Evolutionary conservation across 306 rosid genomes (phyloP), one percentile per base, ranked within the genome.

Genomic region (cucumber (Cucumis sativus)): DNA sequence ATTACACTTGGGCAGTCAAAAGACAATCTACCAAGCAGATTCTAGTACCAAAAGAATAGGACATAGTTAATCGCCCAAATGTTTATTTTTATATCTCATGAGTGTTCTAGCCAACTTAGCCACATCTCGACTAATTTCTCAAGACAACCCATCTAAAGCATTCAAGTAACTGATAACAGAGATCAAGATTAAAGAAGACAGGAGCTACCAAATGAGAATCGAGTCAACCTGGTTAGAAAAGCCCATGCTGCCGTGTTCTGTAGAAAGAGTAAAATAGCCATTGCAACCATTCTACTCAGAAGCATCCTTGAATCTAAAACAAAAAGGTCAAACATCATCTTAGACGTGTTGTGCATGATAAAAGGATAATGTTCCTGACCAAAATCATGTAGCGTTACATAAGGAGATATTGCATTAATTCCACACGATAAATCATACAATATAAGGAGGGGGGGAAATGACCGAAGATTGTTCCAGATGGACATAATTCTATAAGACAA

Each of bases 371-470:
- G 30, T 10, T 39, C 30, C 74, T 10, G 54, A 40, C 17, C 74
- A 70, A 70, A 70, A 70, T 23, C 39, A 43, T 70, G 75, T 21
- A 70, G 75, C 75, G 15, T 21, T 69, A 45, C 75, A 70, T 70
- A 70, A n/a, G 75, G 55, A 70, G 75, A 70, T 43, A 70, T 70
- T 70, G 75, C 75, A 70, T 70, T 70, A 70, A 70, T 70, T 70
- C 58, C 58, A 70, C 58, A 45, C 75, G 56, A 70, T 70, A 70
- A 70, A 70, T 70, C 75, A 70, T 70, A 70, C 58, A 70, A 70
- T 70, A 70, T 70, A 70, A 23, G 75, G 54, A 5, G 62, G 62
- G 58, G 58, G 43, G 69, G 14, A 30, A 63, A 63, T 63, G 69
- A 63, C 69, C 41, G 18, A 69, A 45, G 58, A 20, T 70, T 70